phyloP scores from a whole-genome alignment of 306 rosid species.

The Abrus precatorius region DNA sequence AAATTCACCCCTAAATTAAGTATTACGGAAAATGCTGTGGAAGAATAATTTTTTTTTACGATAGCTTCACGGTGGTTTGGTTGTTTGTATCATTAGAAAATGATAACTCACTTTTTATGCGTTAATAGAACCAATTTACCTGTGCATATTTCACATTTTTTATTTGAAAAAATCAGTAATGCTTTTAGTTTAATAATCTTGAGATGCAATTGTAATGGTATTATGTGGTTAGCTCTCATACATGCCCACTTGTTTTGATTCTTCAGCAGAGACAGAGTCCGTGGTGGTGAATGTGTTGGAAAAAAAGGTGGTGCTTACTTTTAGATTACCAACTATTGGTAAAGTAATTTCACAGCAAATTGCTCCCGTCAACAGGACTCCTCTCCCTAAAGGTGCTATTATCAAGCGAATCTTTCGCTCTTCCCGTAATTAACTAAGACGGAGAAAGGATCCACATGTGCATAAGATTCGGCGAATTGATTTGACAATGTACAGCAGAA shows the following conservation, averaged over 20 bases:
- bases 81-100: not conserved
- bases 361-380: constrained; percentile 46
- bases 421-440: constrained; percentile 42
- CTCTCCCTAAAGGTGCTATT: constrained; percentile 57
- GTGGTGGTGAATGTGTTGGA: constrained; percentile 75
- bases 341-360: constrained; percentile 53
- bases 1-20: too few species aligned
- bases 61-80: not conserved
- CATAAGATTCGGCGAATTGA: constrained; percentile 40
- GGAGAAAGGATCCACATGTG: constrained; percentile 28
- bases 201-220: not conserved
- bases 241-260: constrained; percentile 22
- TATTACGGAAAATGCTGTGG: too few species aligned
- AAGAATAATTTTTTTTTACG: not conserved
- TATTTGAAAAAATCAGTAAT: not conserved
- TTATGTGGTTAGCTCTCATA: constrained; percentile 4
- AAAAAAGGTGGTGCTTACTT: constrained; percentile 77
- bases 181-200: constrained; percentile 8
- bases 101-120: not conserved
- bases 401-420: constrained; percentile 65
- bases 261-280: constrained; percentile 76
- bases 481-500: constrained; percentile 44
- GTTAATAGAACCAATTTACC: not conserved
- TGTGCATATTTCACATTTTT: not conserved
- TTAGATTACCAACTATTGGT: constrained; percentile 62